phyloP scores from a whole-genome alignment of 371 early-diverging fungal genomes.

The Mucor saturninus region DNA sequence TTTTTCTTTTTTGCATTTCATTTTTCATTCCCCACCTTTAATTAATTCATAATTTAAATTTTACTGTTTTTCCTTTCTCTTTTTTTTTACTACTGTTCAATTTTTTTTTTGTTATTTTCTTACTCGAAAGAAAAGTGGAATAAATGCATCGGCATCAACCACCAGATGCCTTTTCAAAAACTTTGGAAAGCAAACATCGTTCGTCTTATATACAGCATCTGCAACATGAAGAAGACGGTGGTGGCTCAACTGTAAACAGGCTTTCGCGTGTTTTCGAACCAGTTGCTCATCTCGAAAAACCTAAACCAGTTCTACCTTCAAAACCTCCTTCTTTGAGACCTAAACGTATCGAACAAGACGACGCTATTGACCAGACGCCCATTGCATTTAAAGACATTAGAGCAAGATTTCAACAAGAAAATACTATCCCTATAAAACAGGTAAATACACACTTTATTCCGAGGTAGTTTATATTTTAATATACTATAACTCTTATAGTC shows the following conservation, averaged over 20 bases:
- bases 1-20: constrained; percentile 2
- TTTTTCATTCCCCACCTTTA: neutral
- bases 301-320: constrained; percentile 38
- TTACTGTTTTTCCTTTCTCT: neutral
- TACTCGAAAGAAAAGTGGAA: neutral
- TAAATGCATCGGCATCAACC: constrained; percentile 23
- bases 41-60: neutral
- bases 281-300: constrained; percentile 25
- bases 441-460: constrained; percentile 17
- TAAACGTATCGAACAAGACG: constrained; percentile 4
- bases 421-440: constrained; percentile 18
- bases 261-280: constrained; percentile 52
- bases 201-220: constrained; percentile 14
- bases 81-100: neutral
- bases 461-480: constrained; percentile 6
- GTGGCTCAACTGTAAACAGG: constrained; percentile 38
- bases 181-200: constrained; percentile 42
- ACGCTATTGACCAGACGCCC: constrained; percentile 31
- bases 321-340: constrained; percentile 49
- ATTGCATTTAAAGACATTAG: constrained; percentile 50
- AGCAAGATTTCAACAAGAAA: constrained; percentile 46
- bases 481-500: constrained; percentile 6
- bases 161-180: constrained; percentile 49
- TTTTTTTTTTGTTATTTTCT: constrained; percentile 3
- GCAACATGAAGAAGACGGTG: constrained; percentile 9